Evolutionary conservation across 2,329 filamentous ascomycete genomes (phyloP).

Genomic region (Microsporum ferrugineum): DNA sequence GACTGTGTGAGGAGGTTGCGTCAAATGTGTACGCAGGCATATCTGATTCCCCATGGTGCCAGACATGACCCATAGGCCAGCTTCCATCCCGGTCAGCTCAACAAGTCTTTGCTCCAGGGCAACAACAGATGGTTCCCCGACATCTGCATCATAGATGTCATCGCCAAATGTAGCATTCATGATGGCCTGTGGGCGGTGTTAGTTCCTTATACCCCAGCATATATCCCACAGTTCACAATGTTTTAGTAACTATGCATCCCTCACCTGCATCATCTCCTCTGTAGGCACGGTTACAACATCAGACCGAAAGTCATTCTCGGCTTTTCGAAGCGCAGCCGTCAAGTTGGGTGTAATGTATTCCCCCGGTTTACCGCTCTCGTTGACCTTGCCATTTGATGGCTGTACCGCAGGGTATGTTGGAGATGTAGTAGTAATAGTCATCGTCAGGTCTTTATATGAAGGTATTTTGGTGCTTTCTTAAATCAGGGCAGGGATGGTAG

Average conservation of each 20-base stretch:
- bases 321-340: slow-evolving; percentile 9
- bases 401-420: not conserved
- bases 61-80: slow-evolving; percentile 25
- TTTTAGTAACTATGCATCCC: not conserved
- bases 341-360: slow-evolving; percentile 11
- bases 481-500: too few species aligned
- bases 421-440: not conserved
- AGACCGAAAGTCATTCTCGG: slow-evolving; percentile 19
- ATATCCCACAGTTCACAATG: not conserved
- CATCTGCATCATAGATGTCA: slow-evolving; percentile 26
- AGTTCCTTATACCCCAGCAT: not conserved
- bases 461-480: not conserved
- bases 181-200: slow-evolving; percentile 16
- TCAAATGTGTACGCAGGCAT: slow-evolving; percentile 24
- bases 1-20: slow-evolving; percentile 26
- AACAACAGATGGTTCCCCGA: slow-evolving; percentile 20
- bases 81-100: slow-evolving; percentile 25
- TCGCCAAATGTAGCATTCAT: slow-evolving; percentile 25
- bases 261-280: slow-evolving; percentile 20
- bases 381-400: too few species aligned
- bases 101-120: slow-evolving; percentile 23
- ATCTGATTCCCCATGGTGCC: slow-evolving; percentile 35
- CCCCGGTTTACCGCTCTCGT: not conserved
- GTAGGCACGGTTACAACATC: slow-evolving; percentile 23
- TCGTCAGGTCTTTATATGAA: not conserved